Evolutionary conservation across 257 asterid species (phyloP).

Genomic region (Gynochthodes officinalis): DNA sequence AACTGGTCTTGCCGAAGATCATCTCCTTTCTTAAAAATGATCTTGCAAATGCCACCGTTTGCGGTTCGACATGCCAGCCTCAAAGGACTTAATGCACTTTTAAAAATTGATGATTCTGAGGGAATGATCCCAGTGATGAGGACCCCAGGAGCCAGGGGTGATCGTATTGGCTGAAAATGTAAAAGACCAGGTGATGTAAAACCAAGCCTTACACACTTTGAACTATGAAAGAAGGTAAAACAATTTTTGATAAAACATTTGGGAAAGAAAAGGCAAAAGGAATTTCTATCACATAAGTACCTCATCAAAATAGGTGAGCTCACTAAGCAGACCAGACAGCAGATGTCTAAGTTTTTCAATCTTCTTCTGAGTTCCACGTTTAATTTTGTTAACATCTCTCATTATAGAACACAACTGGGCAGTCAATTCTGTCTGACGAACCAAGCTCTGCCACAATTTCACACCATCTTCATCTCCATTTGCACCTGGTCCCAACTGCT

Average conservation of each 20-base stretch:
- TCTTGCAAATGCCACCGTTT: constrained; percentile 85
- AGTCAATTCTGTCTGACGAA: constrained; percentile 92
- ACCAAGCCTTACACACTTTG: neutral
- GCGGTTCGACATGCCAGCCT: constrained; percentile 88
- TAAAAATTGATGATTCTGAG: constrained; percentile 89
- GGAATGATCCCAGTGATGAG: constrained; percentile 93
- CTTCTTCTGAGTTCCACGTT: constrained; percentile 94
- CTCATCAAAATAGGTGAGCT: constrained; percentile 92
- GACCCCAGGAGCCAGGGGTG: constrained; percentile 84
- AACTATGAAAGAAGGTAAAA: neutral
- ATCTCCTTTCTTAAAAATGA: constrained; percentile 94
- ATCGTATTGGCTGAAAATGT: constrained; percentile 83
- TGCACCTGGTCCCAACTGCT: constrained; percentile 61
- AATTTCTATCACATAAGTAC: neutral
- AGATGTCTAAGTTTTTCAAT: constrained; percentile 98
- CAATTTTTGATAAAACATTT: neutral
- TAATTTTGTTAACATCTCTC: constrained; percentile 92
- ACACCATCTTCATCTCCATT: constrained; percentile 79
- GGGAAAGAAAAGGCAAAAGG: neutral
- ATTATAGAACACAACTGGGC: constrained; percentile 90
- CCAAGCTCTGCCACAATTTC: constrained; percentile 97
- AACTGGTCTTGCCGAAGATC: constrained; percentile 98
- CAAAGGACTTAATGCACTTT: constrained; percentile 83
- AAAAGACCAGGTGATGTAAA: constrained; percentile 3
- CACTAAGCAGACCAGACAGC: constrained; percentile 91